Evolutionary conservation across 192 early-diverging fungal genomes (phyloP).

Genomic region (Coemansia umbellata): DNA sequence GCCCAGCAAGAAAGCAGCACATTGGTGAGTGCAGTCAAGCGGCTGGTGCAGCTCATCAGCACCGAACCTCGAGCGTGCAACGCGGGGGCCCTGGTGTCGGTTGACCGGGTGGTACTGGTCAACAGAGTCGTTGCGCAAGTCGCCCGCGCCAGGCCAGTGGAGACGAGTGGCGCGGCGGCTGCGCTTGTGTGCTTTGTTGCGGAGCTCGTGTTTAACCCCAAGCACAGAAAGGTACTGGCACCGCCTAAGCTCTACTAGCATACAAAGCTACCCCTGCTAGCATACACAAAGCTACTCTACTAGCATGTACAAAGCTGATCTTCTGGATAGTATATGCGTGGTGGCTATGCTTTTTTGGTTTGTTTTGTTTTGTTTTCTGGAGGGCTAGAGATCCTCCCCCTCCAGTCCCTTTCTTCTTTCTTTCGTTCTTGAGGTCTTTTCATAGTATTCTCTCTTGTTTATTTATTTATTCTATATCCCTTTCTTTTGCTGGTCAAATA

Average conservation of each 20-base stretch:
- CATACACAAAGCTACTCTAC: too few relatives aligned
- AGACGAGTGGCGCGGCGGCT: slow-evolving; percentile 5
- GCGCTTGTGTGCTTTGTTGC: slow-evolving; percentile 13
- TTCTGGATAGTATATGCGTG: background rate
- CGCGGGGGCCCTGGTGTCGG: slow-evolving; percentile 3
- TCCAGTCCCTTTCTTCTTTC: background rate
- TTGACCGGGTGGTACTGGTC: slow-evolving; percentile 8
- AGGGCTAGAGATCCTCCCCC: background rate
- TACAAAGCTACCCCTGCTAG: background rate
- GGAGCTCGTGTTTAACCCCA: background rate
- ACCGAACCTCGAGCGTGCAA: slow-evolving; percentile 9
- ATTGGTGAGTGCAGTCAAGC: slow-evolving; percentile 5
- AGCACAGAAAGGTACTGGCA: background rate
- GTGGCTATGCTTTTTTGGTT: background rate
- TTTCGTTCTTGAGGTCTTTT: background rate
- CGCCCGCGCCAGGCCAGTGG: slow-evolving; percentile 5
- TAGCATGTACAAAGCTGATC: too few relatives aligned
- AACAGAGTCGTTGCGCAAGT: slow-evolving; percentile 1
- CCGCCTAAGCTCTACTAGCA: background rate
- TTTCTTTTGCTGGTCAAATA: too few relatives aligned
- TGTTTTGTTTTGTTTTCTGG: background rate
- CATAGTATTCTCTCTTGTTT: background rate
- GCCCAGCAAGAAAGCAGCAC: background rate
- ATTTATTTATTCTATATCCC: background rate
- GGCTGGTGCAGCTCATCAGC: slow-evolving; percentile 12